Evolutionary conservation across 106 monocot genomes (phyloP).

Genomic region (Platanthera guangdongensis): DNA sequence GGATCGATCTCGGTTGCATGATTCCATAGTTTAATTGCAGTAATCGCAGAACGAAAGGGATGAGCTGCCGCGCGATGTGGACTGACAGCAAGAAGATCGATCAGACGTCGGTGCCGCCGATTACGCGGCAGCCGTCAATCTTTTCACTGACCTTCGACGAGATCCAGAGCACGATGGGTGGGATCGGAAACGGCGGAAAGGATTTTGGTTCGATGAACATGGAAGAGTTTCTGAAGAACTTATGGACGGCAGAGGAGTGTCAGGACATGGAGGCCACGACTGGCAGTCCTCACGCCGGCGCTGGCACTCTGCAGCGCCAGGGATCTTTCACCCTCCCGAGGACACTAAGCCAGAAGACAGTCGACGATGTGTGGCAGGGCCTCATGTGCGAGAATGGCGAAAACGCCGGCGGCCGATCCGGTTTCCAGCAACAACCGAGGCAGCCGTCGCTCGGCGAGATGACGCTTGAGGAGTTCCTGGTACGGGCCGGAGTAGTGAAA

Average conservation of each 20-base stretch:
- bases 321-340: constrained; percentile 34
- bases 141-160: constrained; percentile 74
- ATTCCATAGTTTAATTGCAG: not conserved
- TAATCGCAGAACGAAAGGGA: not conserved
- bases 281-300: not conserved
- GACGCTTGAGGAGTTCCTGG: constrained; percentile 71
- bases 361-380: constrained; percentile 83
- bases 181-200: constrained; percentile 26
- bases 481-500: constrained; percentile 54
- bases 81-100: not conserved
- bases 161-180: constrained; percentile 55
- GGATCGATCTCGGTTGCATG: not conserved
- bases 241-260: constrained; percentile 65
- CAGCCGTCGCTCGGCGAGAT: constrained; percentile 66
- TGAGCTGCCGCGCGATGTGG: not conserved
- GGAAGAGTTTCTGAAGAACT: constrained; percentile 61
- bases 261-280: constrained; percentile 27
- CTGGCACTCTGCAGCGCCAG: constrained; percentile 25
- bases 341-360: constrained; percentile 56
- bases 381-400: constrained; percentile 15
- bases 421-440: constrained; percentile 13
- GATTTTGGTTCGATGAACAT: constrained; percentile 90
- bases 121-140: constrained; percentile 56
- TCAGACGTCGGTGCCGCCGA: constrained; percentile 9
- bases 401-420: not conserved